Conservation (phyloP, 139 green algal species). For the Volvox reticuliferus region DNA sequence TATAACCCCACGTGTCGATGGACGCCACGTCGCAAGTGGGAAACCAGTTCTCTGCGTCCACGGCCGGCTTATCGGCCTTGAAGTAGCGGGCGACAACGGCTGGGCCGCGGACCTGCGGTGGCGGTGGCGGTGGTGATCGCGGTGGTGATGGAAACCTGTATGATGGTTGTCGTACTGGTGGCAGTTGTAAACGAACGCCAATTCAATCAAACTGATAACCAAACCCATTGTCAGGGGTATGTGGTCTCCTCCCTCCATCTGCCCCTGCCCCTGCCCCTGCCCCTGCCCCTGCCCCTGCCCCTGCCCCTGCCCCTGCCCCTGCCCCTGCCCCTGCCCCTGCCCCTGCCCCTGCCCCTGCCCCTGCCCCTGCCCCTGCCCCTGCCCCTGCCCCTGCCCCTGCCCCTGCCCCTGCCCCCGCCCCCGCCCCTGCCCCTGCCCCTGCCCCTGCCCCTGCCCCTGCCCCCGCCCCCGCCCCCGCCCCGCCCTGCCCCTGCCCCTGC, state of each 20-base stretch:
- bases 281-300: not conserved
- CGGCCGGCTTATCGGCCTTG: conserved; percentile 48
- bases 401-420: not conserved
- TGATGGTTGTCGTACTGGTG: no score
- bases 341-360: no score
- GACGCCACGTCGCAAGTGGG: conserved; percentile 83
- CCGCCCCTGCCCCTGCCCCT: not conserved
- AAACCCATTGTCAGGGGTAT: no score
- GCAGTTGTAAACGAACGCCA: no score
- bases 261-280: not conserved
- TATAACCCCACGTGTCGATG: conserved; percentile 78
- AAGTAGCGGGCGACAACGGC: conserved; percentile 73
- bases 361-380: not conserved
- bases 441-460: no score
- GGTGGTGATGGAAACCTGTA: no score
- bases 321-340: not conserved
- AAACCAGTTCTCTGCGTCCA: conserved; percentile 73
- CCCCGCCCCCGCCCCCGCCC: no score
- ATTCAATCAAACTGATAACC: no score
- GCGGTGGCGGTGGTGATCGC: no score
- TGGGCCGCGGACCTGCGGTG: conserved; percentile 68
- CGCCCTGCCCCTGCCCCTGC: not conserved
- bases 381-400: not conserved
- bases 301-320: conserved; percentile 48
- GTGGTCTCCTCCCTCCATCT: not conserved